A percentile compares a stretch with the other conserved stretches of the same genome.
Evolutionary conservation across 108 stramenopile species (phyloP).

Genomic region (Nannochloropsis gaditana): DNA sequence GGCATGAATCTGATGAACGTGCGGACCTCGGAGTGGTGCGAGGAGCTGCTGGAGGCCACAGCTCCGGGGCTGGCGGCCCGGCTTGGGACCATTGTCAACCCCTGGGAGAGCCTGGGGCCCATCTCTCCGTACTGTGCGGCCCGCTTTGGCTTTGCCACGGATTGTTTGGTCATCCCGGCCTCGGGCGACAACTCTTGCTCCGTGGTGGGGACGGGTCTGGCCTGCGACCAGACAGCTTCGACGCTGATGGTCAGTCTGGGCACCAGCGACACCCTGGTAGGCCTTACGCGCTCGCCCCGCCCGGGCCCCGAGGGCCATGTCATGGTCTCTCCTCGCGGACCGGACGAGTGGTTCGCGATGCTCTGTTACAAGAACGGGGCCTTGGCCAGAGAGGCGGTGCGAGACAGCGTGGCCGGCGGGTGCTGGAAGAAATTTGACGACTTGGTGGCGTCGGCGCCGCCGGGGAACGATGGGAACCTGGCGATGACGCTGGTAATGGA

Average conservation of each 20-base stretch:
- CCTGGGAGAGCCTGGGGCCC: neutral
- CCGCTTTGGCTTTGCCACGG: neutral
- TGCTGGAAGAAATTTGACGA: conserved; percentile 37
- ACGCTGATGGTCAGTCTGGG: conserved; percentile 44
- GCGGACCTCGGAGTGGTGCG: conserved; percentile 25
- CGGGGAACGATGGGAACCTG: conserved; percentile 39
- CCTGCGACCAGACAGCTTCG: conserved; percentile 22
- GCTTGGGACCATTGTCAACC: conserved; percentile 28
- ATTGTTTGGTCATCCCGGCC: neutral
- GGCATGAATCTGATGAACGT: conserved; percentile 56
- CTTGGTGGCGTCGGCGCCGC: conserved; percentile 24
- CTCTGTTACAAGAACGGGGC: conserved; percentile 52
- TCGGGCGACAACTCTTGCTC: conserved; percentile 22
- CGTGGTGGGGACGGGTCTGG: conserved; percentile 33
- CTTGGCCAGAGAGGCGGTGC: conserved; percentile 31
- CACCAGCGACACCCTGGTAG: conserved; percentile 47
- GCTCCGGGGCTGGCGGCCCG: conserved; percentile 30
- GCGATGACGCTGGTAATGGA: conserved; percentile 41
- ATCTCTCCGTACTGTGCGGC: conserved; percentile 9
- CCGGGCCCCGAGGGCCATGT: conserved; percentile 45
- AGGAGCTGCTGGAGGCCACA: conserved; percentile 30
- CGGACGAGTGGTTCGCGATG: conserved; percentile 39
- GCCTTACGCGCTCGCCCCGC: conserved; percentile 29
- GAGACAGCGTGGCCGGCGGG: conserved; percentile 30
- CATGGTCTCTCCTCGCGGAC: conserved; percentile 35